A percentile compares a stretch with the other conserved stretches of the same genome.
phyloP scores from a whole-genome alignment of 495 filamentous ascomycete genomes.

The Penicillium atrosanguineum region DNA sequence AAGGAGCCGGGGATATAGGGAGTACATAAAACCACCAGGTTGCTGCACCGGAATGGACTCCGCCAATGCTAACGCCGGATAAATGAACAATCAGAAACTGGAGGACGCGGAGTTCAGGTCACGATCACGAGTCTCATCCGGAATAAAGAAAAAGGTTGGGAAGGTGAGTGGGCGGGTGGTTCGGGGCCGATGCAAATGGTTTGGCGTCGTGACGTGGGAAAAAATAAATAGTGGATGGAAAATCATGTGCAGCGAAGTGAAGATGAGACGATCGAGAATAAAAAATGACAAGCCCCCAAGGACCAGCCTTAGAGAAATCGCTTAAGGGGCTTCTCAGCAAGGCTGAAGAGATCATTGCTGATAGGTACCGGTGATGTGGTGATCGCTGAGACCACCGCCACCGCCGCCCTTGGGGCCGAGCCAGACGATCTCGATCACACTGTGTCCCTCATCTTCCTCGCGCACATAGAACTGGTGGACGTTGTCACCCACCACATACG shows the following conservation, averaged over 20 bases:
- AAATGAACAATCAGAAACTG: constrained; percentile 28
- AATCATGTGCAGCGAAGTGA: constrained; percentile 44
- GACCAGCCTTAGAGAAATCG: constrained; percentile 24
- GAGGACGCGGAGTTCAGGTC: constrained; percentile 24
- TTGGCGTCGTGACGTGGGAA: constrained; percentile 22
- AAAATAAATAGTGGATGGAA: constrained; percentile 17
- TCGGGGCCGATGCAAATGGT: constrained; percentile 16
- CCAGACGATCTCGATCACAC: constrained; percentile 50
- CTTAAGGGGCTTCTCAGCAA: constrained; percentile 6
- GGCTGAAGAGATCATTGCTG: constrained; percentile 22
- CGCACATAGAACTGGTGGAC: constrained; percentile 49
- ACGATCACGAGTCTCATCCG: constrained; percentile 27
- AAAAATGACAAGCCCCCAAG: constrained; percentile 15
- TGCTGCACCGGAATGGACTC: constrained; percentile 29
- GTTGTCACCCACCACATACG: constrained; percentile 43
- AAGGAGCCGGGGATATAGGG: constrained; percentile 25
- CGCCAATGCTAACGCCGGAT: constrained; percentile 35
- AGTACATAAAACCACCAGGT: constrained; percentile 23
- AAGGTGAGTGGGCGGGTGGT: neutral
- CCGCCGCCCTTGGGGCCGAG: constrained; percentile 46
- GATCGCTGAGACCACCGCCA: constrained; percentile 38
- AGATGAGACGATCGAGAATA: constrained; percentile 10
- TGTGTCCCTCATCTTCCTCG: constrained; percentile 46
- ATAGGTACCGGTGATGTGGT: constrained; percentile 26
- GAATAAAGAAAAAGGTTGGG: constrained; percentile 15